Evolutionary conservation across 1,284 basidiomycete genomes (phyloP).

Genomic region (Irpex rosettiformis): DNA sequence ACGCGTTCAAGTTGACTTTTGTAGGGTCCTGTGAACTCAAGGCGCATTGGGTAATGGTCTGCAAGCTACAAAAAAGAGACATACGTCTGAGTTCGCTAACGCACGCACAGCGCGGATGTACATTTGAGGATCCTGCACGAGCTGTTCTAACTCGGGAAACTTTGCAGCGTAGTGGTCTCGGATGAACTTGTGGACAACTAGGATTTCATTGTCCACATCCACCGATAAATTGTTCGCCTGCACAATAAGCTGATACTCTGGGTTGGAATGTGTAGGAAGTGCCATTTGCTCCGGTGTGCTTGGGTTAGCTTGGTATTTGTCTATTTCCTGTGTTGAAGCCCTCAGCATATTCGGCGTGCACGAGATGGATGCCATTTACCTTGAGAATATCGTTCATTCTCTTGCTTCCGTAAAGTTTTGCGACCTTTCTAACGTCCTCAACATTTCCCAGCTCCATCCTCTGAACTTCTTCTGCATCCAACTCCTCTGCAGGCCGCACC

Average conservation of each 20-base stretch:
- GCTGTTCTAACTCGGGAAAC: conserved; percentile 96
- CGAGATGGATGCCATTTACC: conserved; percentile 39
- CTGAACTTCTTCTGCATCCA: conserved; percentile 91
- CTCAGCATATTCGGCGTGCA: neutral
- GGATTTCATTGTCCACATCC: conserved; percentile 97
- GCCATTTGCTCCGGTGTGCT: conserved; percentile 77
- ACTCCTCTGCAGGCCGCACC: conserved; percentile 87
- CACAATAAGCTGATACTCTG: conserved; percentile 96
- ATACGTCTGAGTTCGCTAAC: conserved; percentile 80
- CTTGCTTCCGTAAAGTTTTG: conserved; percentile 85
- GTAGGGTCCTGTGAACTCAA: conserved; percentile 62
- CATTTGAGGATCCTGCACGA: conserved; percentile 89
- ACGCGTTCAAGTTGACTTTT: conserved; percentile 75
- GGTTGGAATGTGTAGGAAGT: conserved; percentile 84
- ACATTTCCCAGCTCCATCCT: conserved; percentile 84
- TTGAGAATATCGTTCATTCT: conserved; percentile 83
- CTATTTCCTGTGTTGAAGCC: conserved; percentile 66
- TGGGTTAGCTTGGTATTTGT: conserved; percentile 76
- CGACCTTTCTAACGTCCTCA: conserved; percentile 83
- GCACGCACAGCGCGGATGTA: conserved; percentile 91
- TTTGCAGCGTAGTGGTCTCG: conserved; percentile 96
- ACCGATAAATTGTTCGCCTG: conserved; percentile 98
- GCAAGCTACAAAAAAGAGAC: conserved; percentile 11
- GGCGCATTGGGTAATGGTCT: conserved; percentile 4
- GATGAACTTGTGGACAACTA: conserved; percentile 99